Base-by-base conservation (phyloP, 371 early-diverging fungal species). In the Mucor ambiguus region DNA sequence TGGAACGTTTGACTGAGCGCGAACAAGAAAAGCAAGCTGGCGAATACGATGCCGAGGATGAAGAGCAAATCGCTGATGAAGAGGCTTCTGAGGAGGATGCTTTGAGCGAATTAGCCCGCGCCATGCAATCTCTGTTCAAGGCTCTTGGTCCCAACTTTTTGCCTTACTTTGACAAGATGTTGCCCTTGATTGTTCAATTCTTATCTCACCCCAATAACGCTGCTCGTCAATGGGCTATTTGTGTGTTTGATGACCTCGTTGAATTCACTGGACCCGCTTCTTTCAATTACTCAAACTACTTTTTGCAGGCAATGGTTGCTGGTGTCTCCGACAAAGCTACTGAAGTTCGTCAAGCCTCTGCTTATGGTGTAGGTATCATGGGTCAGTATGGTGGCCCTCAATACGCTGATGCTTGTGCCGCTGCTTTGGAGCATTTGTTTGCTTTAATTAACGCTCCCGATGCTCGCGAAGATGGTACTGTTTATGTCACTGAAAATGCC, bases 1-100 rank as follows among this genome's bases (percentile, higher is more conserved):
- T 89, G 65, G 74, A 84, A 60, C 89, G 92, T 54, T 75, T 92
- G 71, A 82, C 87, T 65, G 85, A 85, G 33, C 89, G 95, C 41
- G 89, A 88, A 70, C 90, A 86, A 37, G 82, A 85, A 18, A 88
- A 92, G 9, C 85, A 86, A 48, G 89, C 86, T 58, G 87, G 86
- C 30, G 96, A 94, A 70, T 88, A 88, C 69, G 98, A 96, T 76
- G 90, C 87, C 24, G 97, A 97, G 67, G 96, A 94, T 63, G 96
- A 94, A 60, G 94, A 94, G 67, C 84, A 86, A 38, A 69, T 92
- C 56, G 77, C 82, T 61, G 92, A 92, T 69, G 96, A 93, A 58
- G 96, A 95, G 77, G 86, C 82, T 46, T 82, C 80, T 28, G 97
- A 96, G 75, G 93, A 94, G 69, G 84, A 87, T 63, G 89, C 93